Conservation (phyloP, 345 rosid species). For the Kandelia obovata region DNA sequence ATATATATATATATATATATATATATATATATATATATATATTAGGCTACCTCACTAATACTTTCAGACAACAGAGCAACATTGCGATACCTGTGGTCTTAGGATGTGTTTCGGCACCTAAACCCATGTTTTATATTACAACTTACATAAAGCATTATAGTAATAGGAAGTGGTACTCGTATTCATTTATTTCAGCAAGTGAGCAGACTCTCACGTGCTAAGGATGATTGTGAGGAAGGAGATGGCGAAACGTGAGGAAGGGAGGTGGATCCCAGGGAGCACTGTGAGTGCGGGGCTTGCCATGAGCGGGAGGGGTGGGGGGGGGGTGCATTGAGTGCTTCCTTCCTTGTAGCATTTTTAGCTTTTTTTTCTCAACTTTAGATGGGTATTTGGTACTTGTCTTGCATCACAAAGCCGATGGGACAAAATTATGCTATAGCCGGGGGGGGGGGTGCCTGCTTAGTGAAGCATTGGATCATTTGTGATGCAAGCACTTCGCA, state of each 20-base stretch:
- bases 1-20: no score
- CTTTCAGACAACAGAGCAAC: no score
- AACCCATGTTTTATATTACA: no score
- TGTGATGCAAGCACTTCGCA: conserved; percentile 56
- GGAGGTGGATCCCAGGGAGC: conserved; percentile 51
- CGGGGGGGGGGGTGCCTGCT: conserved; percentile 50
- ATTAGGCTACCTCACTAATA: no score
- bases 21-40: no score
- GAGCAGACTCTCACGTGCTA: conserved; percentile 24
- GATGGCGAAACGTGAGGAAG: conserved; percentile 11
- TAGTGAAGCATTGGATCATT: conserved; percentile 67
- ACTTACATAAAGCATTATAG: no score
- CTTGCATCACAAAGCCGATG: conserved; percentile 46
- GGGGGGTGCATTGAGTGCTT: background rate
- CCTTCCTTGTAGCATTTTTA: conserved; percentile 20
- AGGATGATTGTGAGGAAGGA: conserved; percentile 6
- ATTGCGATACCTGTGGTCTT: no score
- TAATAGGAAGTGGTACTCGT: no score
- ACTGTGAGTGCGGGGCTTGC: conserved; percentile 15
- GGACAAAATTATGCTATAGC: background rate
- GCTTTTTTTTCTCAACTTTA: conserved; percentile 7
- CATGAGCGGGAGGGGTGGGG: background rate
- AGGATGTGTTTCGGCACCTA: no score
- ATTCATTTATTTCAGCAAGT: background rate
- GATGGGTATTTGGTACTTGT: conserved; percentile 48